Percentiles rank a stretch among this genome's conserved stretches.
Evolutionary conservation across 2,329 filamentous ascomycete genomes (phyloP).

Genomic region (Xylariaceae sp.): DNA sequence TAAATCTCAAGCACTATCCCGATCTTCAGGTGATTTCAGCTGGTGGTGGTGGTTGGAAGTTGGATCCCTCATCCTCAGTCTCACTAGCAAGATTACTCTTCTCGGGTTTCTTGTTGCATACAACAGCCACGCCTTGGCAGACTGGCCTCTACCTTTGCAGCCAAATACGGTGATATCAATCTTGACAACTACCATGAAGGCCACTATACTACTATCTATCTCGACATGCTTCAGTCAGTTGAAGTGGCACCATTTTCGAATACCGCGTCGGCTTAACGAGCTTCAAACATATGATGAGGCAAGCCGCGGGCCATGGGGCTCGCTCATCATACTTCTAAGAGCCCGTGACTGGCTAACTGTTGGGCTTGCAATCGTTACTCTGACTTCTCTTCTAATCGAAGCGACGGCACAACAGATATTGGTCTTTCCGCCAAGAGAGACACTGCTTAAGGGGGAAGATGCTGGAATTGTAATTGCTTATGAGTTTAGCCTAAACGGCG

Average conservation of each 20-base stretch:
- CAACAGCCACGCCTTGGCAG: not conserved
- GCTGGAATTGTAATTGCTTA: too few species aligned
- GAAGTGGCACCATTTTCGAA: not conserved
- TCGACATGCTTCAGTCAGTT: not conserved
- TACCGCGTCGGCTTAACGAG: not conserved
- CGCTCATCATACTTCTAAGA: not conserved
- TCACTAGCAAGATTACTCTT: not conserved
- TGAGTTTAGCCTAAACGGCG: too few species aligned
- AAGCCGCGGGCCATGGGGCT: not conserved
- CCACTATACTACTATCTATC: not conserved
- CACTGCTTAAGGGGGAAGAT: not conserved
- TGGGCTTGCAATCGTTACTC: not conserved
- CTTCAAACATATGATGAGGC: not conserved
- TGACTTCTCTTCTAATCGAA: not conserved
- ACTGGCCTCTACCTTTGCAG: not conserved
- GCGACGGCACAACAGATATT: not conserved
- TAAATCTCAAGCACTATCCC: too few species aligned
- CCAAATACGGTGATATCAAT: not conserved
- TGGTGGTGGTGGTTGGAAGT: slow-evolving; percentile 2
- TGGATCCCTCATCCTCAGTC: not conserved
- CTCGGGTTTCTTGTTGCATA: not conserved
- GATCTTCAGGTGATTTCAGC: too few species aligned
- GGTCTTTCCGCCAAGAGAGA: not conserved
- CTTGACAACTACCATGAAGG: not conserved
- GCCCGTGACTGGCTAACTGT: not conserved